Evolutionary conservation across 176 grass and related monocot genomes (phyloP).

Genomic region (Melocanna baccifera): DNA sequence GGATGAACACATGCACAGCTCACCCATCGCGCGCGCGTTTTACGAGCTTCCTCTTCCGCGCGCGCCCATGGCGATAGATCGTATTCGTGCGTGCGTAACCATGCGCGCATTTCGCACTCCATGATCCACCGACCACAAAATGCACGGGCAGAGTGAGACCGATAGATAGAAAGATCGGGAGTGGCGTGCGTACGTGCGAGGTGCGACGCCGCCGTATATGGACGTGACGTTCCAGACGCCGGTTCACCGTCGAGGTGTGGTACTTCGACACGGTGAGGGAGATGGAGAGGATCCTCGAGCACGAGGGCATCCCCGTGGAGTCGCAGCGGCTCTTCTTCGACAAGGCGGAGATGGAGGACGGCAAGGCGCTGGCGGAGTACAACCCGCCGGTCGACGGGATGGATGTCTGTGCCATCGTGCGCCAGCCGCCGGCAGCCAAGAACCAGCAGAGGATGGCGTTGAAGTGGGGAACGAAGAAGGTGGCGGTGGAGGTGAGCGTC

Average conservation of each 20-base stretch:
- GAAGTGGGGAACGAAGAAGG: conserved; percentile 24
- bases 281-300: conserved; percentile 29
- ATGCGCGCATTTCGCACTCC: too few relatives aligned
- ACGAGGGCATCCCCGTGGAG: conserved; percentile 23
- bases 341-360: conserved; percentile 53
- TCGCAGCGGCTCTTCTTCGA: conserved; percentile 36
- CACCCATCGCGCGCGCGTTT: too few relatives aligned
- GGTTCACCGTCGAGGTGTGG: conserved; percentile 33
- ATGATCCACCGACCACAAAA: too few relatives aligned
- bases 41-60: too few relatives aligned
- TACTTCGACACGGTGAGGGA: conserved; percentile 35
- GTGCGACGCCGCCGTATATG: not conserved
- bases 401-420: conserved; percentile 28
- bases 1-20: too few relatives aligned
- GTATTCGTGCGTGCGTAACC: too few relatives aligned
- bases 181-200: too few relatives aligned
- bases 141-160: too few relatives aligned
- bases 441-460: conserved; percentile 29
- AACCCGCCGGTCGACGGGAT: not conserved
- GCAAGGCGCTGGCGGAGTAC: conserved; percentile 28
- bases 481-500: conserved; percentile 39
- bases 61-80: too few relatives aligned
- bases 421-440: not conserved
- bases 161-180: too few relatives aligned
- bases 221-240: conserved; percentile 40